Percentiles rank a stretch among this genome's conserved stretches.
Conservation (phyloP, 2,329 filamentous ascomycete species). For the Alternaria triticimaculans region DNA sequence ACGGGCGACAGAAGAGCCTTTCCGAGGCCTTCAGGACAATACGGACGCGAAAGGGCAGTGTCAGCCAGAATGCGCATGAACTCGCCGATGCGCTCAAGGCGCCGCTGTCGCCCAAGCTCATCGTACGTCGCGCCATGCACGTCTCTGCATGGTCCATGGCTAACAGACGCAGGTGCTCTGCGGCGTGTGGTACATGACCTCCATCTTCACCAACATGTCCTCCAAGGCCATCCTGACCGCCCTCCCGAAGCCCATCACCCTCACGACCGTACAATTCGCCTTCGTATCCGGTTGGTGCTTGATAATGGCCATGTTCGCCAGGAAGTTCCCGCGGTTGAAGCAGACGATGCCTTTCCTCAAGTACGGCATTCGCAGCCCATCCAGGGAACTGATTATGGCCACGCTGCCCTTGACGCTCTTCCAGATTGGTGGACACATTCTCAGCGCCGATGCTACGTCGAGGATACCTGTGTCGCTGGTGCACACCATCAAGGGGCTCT, state of each 20-base stretch:
- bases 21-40: constrained; percentile 87
- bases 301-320: constrained; percentile 76
- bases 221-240: constrained; percentile 96
- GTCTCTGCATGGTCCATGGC: constrained; percentile 35
- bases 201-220: constrained; percentile 94
- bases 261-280: constrained; percentile 91
- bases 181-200: constrained; percentile 91
- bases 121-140: constrained; percentile 64
- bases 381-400: constrained; percentile 79
- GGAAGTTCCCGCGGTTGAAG: constrained; percentile 73
- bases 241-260: constrained; percentile 86
- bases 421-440: constrained; percentile 89
- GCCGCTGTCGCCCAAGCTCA: constrained; percentile 84
- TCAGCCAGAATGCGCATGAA: constrained; percentile 92
- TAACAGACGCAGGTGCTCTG: constrained; percentile 72
- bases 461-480: constrained; percentile 96
- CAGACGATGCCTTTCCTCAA: constrained; percentile 77
- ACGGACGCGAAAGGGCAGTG: constrained; percentile 78
- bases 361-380: constrained; percentile 82
- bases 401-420: constrained; percentile 93
- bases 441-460: constrained; percentile 91
- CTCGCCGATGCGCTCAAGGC: constrained; percentile 89
- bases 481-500: constrained; percentile 97
- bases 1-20: constrained; percentile 82
- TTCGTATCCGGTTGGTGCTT: constrained; percentile 91